These are phyloP conservation scores for Pogostemon cablin DNA, from an alignment of 257 asterid species.

Conservation along the genomic window DNA sequence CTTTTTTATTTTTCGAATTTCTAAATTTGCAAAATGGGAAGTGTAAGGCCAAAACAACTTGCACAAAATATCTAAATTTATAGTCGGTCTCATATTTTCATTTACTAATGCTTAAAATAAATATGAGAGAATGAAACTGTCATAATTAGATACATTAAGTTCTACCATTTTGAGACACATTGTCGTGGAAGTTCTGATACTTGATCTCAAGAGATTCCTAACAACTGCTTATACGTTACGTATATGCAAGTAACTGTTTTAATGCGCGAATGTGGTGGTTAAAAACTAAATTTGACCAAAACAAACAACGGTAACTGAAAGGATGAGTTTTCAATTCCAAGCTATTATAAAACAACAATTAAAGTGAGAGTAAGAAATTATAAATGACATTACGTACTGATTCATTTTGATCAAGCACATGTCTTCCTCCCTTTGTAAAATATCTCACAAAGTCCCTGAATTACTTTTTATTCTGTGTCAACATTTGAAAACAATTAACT, in stretches of 20 bases:
- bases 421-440: conserved; percentile 18
- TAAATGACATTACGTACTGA: conserved; percentile 38
- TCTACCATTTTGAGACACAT: conserved; percentile 8
- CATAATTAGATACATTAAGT: not conserved
- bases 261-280: not conserved
- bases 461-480: too few relatives aligned
- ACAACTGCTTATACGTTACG: conserved; percentile 13
- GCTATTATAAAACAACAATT: conserved; percentile 3
- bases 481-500: too few relatives aligned
- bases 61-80: not conserved
- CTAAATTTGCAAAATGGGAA: too few relatives aligned
- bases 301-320: not conserved
- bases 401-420: conserved; percentile 36
- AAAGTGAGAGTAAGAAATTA: conserved; percentile 6
- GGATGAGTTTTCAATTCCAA: conserved; percentile 17
- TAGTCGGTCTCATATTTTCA: not conserved
- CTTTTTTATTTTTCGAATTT: too few relatives aligned
- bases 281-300: conserved; percentile 6
- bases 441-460: too few relatives aligned
- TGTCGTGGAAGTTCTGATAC: conserved; percentile 5
- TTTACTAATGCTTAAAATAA: not conserved
- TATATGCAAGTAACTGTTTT: not conserved
- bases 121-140: not conserved
- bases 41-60: too few relatives aligned
- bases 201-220: conserved; percentile 49